Percentiles rank a stretch among this genome's conserved stretches.
Evolutionary conservation across 371 early-diverging fungal genomes (phyloP).

Genomic region (Parasitella parasitica): DNA sequence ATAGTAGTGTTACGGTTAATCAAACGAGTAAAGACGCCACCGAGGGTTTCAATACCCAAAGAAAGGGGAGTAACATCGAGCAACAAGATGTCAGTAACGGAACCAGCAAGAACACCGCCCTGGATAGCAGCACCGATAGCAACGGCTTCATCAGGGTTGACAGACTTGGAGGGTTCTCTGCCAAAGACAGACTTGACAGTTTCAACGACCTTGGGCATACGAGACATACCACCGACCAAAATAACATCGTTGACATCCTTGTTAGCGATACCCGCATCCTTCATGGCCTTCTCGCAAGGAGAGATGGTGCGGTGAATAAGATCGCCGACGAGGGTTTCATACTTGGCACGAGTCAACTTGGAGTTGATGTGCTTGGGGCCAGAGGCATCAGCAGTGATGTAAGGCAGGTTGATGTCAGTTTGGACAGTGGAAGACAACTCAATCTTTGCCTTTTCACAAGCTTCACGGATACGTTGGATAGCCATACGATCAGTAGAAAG

Average conservation of each 20-base stretch:
- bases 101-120: conserved; percentile 96
- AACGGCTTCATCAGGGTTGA: conserved; percentile 99
- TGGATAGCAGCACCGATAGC: conserved; percentile 99
- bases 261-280: conserved; percentile 88
- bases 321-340: conserved; percentile 82
- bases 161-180: conserved; percentile 88
- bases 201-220: conserved; percentile 97
- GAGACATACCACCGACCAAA: conserved; percentile 99
- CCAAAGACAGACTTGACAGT: conserved; percentile 91
- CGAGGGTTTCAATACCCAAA: conserved; percentile 96
- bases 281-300: conserved; percentile 96
- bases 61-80: conserved; percentile 99
- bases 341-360: conserved; percentile 89
- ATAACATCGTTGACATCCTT: conserved; percentile 95
- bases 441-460: conserved; percentile 98
- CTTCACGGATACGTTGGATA: conserved; percentile 94
- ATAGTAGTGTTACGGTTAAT: conserved; percentile 99
- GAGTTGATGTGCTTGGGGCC: conserved; percentile 97
- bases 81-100: conserved; percentile 91
- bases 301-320: conserved; percentile 89
- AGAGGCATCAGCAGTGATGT: conserved; percentile 89
- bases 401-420: conserved; percentile 96
- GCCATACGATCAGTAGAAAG: conserved; percentile 86
- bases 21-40: conserved; percentile 97
- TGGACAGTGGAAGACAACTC: conserved; percentile 91